These are phyloP conservation scores for Leccinum rimulosum DNA, from an alignment of 768 basidiomycete species.

Conservation along the genomic window DNA sequence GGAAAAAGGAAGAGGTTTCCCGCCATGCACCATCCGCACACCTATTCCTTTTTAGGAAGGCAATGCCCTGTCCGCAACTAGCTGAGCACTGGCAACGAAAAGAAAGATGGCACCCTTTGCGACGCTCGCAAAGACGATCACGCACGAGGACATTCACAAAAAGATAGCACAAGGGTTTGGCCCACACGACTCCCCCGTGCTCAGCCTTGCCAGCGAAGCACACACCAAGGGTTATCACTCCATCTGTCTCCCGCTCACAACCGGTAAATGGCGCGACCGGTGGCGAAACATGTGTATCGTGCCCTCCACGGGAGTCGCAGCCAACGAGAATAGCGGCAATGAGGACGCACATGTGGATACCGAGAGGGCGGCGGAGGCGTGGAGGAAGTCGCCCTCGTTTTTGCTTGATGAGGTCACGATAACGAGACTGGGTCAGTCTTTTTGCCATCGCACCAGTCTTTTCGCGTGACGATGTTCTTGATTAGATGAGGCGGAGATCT, in stretches of 20 bases:
- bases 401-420: slow-evolving; percentile 83
- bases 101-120: slow-evolving; percentile 29
- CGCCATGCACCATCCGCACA: background rate
- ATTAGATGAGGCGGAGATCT: slow-evolving; percentile 69
- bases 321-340: slow-evolving; percentile 9
- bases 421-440: slow-evolving; percentile 63
- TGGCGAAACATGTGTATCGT: slow-evolving; percentile 90
- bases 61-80: background rate
- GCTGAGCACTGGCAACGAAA: background rate
- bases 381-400: slow-evolving; percentile 84
- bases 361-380: slow-evolving; percentile 73
- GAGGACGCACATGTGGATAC: slow-evolving; percentile 40
- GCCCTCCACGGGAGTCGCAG: slow-evolving; percentile 39
- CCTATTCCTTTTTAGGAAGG: background rate
- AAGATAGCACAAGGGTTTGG: slow-evolving; percentile 15
- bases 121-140: slow-evolving; percentile 27
- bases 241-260: slow-evolving; percentile 87
- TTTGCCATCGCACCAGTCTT: slow-evolving; percentile 9
- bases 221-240: slow-evolving; percentile 68
- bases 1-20: background rate
- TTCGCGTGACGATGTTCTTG: slow-evolving; percentile 6
- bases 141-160: slow-evolving; percentile 40
- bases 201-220: slow-evolving; percentile 50
- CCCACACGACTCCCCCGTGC: slow-evolving; percentile 46
- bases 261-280: slow-evolving; percentile 76